Conservation (phyloP, 2,329 filamentous ascomycete species). For the Clarireedia monteithiana region DNA sequence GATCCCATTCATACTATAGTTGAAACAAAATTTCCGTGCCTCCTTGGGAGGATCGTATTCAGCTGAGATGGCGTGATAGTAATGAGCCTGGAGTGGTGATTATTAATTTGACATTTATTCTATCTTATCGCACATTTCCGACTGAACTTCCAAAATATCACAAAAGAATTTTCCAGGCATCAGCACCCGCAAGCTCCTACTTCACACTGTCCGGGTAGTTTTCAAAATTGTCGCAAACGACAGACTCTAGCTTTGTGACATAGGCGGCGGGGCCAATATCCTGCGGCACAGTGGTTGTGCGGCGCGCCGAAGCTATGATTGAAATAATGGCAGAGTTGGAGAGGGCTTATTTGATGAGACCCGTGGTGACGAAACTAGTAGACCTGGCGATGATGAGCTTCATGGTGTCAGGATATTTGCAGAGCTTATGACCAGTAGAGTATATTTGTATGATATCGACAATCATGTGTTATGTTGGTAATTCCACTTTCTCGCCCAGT, state of each 20-base stretch:
- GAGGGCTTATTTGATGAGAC: slow-evolving; percentile 31
- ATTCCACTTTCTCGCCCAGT: too few species aligned
- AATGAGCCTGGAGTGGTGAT: slow-evolving; percentile 29
- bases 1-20: slow-evolving; percentile 30
- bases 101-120: too few species aligned
- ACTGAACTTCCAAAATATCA: not conserved
- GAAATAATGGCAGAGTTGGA: slow-evolving; percentile 24
- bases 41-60: slow-evolving; percentile 29
- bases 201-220: slow-evolving; percentile 29
- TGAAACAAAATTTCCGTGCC: slow-evolving; percentile 35
- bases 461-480: too few species aligned
- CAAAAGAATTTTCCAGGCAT: slow-evolving; percentile 22
- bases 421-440: too few species aligned
- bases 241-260: slow-evolving; percentile 26
- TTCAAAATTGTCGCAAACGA: slow-evolving; percentile 29
- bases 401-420: slow-evolving; percentile 18
- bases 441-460: too few species aligned
- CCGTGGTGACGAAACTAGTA: slow-evolving; percentile 30
- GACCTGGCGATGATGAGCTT: slow-evolving; percentile 32
- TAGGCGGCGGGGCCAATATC: not conserved
- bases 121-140: too few species aligned
- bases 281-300: slow-evolving; percentile 14
- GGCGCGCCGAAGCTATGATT: slow-evolving; percentile 27
- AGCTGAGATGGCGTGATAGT: slow-evolving; percentile 35
- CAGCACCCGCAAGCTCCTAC: slow-evolving; percentile 26